Evolutionary conservation across 495 filamentous ascomycete species (phyloP).

Genomic region (Rhizodiscina lignyota): DNA sequence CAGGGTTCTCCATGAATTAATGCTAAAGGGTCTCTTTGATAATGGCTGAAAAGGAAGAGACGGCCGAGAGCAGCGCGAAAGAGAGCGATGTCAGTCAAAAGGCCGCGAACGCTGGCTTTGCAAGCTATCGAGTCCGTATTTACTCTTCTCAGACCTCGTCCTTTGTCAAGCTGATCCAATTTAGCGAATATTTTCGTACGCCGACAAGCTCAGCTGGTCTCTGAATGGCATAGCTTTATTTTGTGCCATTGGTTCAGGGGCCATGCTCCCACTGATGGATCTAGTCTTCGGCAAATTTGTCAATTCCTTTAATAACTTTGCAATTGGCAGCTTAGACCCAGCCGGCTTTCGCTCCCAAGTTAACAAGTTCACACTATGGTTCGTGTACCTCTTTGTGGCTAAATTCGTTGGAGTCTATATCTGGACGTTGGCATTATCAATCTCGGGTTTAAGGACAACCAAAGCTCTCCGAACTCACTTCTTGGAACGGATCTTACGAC

Average conservation of each 20-base stretch:
- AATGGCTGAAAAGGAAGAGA: too few species aligned
- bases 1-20: too few species aligned
- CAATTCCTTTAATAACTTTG: conserved; percentile 19
- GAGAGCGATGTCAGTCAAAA: too few species aligned
- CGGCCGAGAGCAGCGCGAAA: too few species aligned
- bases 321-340: conserved; percentile 9
- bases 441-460: conserved; percentile 19
- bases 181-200: conserved; percentile 13
- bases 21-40: too few species aligned
- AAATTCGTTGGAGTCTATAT: conserved; percentile 20
- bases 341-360: conserved; percentile 14
- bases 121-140: too few species aligned
- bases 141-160: too few species aligned
- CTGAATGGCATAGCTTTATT: conserved; percentile 10
- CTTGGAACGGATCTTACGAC: conserved; percentile 11
- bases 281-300: conserved; percentile 22
- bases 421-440: conserved; percentile 14
- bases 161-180: too few species aligned
- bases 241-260: conserved; percentile 18
- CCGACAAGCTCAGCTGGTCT: conserved; percentile 8
- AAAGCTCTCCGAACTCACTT: conserved; percentile 14
- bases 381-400: conserved; percentile 25
- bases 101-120: too few species aligned
- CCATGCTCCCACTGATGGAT: conserved; percentile 16
- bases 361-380: conserved; percentile 17